phyloP scores from a whole-genome alignment of 164 flowering plant genomes.

The Aristolochia californica region DNA sequence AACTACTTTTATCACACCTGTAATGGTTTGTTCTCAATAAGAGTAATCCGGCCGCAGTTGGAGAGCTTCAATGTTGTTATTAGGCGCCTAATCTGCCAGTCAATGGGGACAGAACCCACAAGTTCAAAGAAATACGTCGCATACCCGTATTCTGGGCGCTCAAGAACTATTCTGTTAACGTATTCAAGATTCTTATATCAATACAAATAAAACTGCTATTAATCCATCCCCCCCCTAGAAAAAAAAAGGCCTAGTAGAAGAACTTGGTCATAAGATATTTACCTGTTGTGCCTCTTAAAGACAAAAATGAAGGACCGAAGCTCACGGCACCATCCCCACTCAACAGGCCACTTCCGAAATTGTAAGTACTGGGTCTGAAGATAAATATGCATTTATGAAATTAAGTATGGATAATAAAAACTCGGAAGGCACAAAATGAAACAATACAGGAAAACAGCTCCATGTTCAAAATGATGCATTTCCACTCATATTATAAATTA shows the following conservation, averaged over 20 bases:
- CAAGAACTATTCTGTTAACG: conserved; percentile 73
- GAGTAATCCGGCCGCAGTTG: conserved; percentile 46
- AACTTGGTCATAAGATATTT: neutral
- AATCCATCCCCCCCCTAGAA: too few relatives aligned
- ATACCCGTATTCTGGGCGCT: conserved; percentile 97
- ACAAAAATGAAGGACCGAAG: conserved; percentile 89
- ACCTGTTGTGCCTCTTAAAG: conserved; percentile 90
- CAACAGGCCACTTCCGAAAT: conserved; percentile 77
- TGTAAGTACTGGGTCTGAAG: conserved; percentile 59
- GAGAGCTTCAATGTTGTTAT: conserved; percentile 76
- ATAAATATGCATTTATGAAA: neutral
- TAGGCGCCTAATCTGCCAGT: conserved; percentile 83
- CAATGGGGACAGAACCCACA: conserved; percentile 41
- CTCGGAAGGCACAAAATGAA: too few relatives aligned
- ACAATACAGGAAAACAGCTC: too few relatives aligned
- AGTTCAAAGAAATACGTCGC: conserved; percentile 96
- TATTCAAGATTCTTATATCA: conserved; percentile 3
- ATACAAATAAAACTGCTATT: too few relatives aligned
- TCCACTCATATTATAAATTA: too few relatives aligned
- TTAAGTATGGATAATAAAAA: neutral
- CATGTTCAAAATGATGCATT: neutral
- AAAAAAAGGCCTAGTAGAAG: neutral
- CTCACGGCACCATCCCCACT: conserved; percentile 98
- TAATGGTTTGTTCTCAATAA: conserved; percentile 70
- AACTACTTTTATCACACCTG: conserved; percentile 30